phyloP scores from a whole-genome alignment of 345 rosid species.

The Ceriops decandra region DNA sequence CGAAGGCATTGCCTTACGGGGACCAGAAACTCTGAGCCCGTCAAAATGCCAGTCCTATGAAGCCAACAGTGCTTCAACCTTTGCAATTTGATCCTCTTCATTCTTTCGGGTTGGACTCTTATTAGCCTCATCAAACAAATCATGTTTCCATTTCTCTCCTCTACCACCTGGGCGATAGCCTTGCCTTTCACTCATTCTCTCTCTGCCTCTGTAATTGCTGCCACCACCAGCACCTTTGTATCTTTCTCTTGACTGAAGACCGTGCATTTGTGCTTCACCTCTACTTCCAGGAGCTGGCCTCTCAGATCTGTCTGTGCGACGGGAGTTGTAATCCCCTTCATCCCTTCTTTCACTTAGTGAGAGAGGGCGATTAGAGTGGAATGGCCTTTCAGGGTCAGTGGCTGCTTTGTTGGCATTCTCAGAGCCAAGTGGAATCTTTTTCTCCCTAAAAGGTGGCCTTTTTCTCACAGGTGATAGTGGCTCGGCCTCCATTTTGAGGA shows the following conservation, averaged over 20 bases:
- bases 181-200: conserved; percentile 48
- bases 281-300: conserved; percentile 41
- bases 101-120: conserved; percentile 62
- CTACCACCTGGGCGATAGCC: conserved; percentile 36
- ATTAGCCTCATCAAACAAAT: conserved; percentile 73
- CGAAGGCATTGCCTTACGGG: neutral
- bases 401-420: conserved; percentile 33
- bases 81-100: conserved; percentile 90
- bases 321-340: conserved; percentile 43
- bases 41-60: conserved; percentile 27
- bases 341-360: conserved; percentile 44
- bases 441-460: conserved; percentile 90
- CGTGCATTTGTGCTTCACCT: conserved; percentile 44
- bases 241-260: conserved; percentile 41
- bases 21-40: neutral
- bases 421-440: conserved; percentile 44
- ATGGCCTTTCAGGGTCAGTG: conserved; percentile 35
- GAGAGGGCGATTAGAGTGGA: conserved; percentile 18
- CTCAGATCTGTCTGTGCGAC: conserved; percentile 40
- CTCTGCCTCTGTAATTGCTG: conserved; percentile 48
- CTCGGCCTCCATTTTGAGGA: conserved; percentile 51
- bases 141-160: conserved; percentile 91
- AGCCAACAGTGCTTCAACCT: conserved; percentile 79
- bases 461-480: conserved; percentile 44
- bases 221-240: conserved; percentile 30